These are phyloP conservation scores for Trichoderma sp. DNA, from an alignment of 2,329 filamentous ascomycete species.

Conservation along the genomic window DNA sequence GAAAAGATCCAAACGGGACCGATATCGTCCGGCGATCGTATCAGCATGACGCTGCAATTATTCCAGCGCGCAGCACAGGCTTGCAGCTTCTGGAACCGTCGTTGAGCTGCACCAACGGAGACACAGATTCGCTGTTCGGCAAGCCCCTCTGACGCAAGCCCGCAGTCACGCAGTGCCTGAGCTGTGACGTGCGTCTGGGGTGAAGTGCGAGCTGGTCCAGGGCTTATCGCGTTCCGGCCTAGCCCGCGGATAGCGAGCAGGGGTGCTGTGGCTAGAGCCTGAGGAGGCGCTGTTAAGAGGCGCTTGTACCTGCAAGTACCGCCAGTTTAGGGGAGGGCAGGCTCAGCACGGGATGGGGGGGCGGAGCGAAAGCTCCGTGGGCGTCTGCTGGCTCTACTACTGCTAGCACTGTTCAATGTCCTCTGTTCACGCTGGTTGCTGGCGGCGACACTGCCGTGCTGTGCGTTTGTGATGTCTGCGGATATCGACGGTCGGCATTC, in stretches of 20 bases:
- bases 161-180: not conserved
- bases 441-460: not conserved
- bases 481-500: not conserved
- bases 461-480: not conserved
- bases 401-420: not conserved
- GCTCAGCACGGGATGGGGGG: not conserved
- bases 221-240: not conserved
- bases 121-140: not conserved
- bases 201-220: not conserved
- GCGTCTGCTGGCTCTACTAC: not conserved
- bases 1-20: not conserved
- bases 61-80: not conserved
- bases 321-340: not conserved
- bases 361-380: conserved; percentile 22
- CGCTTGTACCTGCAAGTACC: conserved; percentile 14
- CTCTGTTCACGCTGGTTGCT: not conserved
- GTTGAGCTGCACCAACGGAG: not conserved
- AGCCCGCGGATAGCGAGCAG: conserved; percentile 16
- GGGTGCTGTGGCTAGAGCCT: conserved; percentile 9
- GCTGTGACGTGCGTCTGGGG: conserved; percentile 3
- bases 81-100: not conserved
- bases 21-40: not conserved
- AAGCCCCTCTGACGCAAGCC: not conserved
- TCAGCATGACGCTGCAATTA: not conserved
- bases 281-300: conserved; percentile 17